Conservation (phyloP, 2,329 filamentous ascomycete species). For the Sclerotinia borealis region DNA sequence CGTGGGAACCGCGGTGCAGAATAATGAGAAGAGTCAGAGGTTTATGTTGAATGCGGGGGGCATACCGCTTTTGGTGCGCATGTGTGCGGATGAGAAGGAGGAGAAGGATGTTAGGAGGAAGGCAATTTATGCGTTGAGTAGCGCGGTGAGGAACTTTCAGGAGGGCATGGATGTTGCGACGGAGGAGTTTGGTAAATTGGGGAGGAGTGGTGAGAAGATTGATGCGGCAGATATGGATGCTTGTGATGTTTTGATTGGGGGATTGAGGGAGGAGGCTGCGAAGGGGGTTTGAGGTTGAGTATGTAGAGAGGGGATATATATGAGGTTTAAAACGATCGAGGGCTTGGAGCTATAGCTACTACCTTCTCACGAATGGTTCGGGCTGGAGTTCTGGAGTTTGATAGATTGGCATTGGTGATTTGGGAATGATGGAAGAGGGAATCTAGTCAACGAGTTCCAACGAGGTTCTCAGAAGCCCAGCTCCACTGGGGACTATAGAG, state of each 20-base stretch:
- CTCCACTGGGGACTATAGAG: not conserved
- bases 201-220: conserved; percentile 47
- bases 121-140: conserved; percentile 83
- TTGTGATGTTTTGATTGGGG: conserved; percentile 68
- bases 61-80: conserved; percentile 60
- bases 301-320: not conserved
- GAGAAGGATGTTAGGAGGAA: conserved; percentile 68
- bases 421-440: not conserved
- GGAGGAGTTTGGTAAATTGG: conserved; percentile 51
- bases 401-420: not conserved
- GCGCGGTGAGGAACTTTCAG: conserved; percentile 82
- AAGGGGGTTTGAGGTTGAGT: conserved; percentile 4
- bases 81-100: conserved; percentile 56
- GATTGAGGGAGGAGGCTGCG: conserved; percentile 49
- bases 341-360: not conserved
- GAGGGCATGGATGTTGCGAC: conserved; percentile 67
- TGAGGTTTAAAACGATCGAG: not conserved
- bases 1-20: conserved; percentile 90
- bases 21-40: conserved; percentile 83
- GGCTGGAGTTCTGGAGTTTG: conserved; percentile 10
- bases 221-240: conserved; percentile 84
- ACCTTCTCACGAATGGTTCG: not conserved
- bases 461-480: not conserved
- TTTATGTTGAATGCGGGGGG: conserved; percentile 57
- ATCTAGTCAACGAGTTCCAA: not conserved